Base-by-base conservation (phyloP, 1,284 basidiomycete species). In the Boletellus deceptivus region DNA sequence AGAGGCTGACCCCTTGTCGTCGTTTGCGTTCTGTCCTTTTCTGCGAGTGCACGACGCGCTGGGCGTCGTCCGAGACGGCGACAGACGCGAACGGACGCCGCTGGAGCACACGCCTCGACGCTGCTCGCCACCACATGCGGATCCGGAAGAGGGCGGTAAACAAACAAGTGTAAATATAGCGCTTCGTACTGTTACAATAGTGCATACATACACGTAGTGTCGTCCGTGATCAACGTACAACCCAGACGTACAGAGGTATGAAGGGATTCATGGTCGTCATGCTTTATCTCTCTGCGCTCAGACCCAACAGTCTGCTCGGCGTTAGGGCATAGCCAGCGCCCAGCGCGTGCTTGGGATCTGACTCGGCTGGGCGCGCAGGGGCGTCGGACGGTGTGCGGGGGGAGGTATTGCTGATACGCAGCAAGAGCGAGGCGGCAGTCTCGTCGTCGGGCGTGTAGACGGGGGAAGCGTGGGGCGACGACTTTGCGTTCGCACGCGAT, bases 1-100 rank as follows among this genome's bases (percentile, higher is more conserved):
- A 17, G 5, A 17, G 0, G 16, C 83, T 62, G 53, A 89, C 88
- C 45, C 75, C 73, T 68, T 90, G 88, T 56, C 79, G 75, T 47
- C 88, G 76, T 67, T 90, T 90, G 78, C 87, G 89, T 59, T 90
- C 88, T 10, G 85, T 83, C 62, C 78, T 80, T 25, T 82, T 72
- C 53, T 70, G 71, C 36, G 71, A 52, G 22, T 61, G 45, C 54
- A 63, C 70, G 46, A 48, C 70, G 38, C 49, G 64, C 18, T 20
- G n/a, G 35, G 70, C 25, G 29, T 34, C 22, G 25, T 55, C 16
- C 29, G 29, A 14, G 29, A 31, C 29, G 29, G 29, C 29, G 29
- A 14, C 29, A 13, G 29, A 31, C 29, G 13, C 8, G 29, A 31
- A 31, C 11, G 29, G 29, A 14, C 29, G 29, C 6, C 29, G 29